Conservation (phyloP, 208 protist species). For the Naegleria lovaniensis region DNA sequence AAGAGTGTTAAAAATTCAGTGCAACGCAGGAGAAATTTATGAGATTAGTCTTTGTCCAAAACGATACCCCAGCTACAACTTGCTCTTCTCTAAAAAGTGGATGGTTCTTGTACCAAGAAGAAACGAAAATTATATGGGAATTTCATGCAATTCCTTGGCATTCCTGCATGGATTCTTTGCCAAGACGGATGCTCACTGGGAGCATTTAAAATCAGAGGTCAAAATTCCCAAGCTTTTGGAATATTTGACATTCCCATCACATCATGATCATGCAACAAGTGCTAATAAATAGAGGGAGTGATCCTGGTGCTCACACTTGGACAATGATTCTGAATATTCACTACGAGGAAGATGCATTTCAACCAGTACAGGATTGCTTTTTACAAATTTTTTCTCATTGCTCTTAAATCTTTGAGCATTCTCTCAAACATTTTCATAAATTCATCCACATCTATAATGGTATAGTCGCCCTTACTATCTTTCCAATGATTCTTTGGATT, state of each 20-base stretch:
- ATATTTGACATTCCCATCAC: neutral
- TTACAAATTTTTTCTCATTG: neutral
- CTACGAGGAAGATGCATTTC: too few relatives aligned
- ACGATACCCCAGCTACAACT: neutral
- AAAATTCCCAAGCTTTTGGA: neutral
- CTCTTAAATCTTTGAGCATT: neutral
- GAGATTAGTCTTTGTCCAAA: neutral
- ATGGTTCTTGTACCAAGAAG: neutral
- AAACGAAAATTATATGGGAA: conserved; percentile 18
- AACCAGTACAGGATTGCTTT: too few relatives aligned
- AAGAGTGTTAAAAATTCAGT: neutral
- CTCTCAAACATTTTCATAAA: neutral
- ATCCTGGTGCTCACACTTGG: too few relatives aligned
- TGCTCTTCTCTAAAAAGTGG: neutral
- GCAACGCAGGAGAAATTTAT: neutral
- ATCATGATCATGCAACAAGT: too few relatives aligned
- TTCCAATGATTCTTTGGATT: neutral
- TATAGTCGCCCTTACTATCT: neutral
- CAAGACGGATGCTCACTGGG: neutral
- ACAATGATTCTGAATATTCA: too few relatives aligned
- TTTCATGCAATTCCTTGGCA: neutral
- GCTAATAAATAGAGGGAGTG: too few relatives aligned
- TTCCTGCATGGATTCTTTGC: neutral
- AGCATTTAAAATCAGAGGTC: neutral
- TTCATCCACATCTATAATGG: neutral